Base-by-base conservation (phyloP, 2,329 filamentous ascomycete species). In the Nakataea oryzae region DNA sequence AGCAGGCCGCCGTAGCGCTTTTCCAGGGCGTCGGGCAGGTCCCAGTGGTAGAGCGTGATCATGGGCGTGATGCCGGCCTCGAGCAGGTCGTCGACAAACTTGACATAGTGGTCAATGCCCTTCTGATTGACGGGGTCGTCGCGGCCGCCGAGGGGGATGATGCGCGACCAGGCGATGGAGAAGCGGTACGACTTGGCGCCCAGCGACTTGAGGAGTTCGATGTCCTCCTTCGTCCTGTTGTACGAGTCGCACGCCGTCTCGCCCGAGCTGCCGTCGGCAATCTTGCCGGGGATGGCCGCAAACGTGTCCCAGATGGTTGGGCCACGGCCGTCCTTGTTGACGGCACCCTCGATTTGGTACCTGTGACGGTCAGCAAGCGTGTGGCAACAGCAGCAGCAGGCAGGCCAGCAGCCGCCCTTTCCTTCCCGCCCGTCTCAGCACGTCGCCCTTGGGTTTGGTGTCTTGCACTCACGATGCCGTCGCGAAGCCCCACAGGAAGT, bases 241-340 rank as follows among this genome's bases (percentile, higher is more conserved):
- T 96, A 96, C 30, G 89, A 93, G 77, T 96, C 90, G 76, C 91
- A 96, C 50, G 91, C 91, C 56, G 90, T 83, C 60, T 85, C 86
- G 61, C 91, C 91, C 56, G 86, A 88, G 67, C 81, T 86, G 63
- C 85, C 87, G 69, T 90, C 89, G 62, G 90, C 90, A 69, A 95
- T 92, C 76, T 95, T 96, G 69, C 90, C 90, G 8, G 88, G 86
- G 61, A 85, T 87, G 65, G 83, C 83, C 76, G 89, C 93, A 78
- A 96, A 96, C n/a, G 84, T 87, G 75, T 96, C 91, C 91, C 91
- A 96, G 74, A 96, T 95, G 65, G 88, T 91, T 62, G 90, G 86
- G 27, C 84, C 88, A 66, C 91, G 89, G 66, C 91, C 91, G 71
- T 93, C 91, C 70, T 87, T 83, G 58, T 88, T 79, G 54, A 82